Evolutionary conservation across 176 grass and related monocot species (phyloP), one percentile per base, ranked within the genome.

Genomic region (Lolium multiflorum): DNA sequence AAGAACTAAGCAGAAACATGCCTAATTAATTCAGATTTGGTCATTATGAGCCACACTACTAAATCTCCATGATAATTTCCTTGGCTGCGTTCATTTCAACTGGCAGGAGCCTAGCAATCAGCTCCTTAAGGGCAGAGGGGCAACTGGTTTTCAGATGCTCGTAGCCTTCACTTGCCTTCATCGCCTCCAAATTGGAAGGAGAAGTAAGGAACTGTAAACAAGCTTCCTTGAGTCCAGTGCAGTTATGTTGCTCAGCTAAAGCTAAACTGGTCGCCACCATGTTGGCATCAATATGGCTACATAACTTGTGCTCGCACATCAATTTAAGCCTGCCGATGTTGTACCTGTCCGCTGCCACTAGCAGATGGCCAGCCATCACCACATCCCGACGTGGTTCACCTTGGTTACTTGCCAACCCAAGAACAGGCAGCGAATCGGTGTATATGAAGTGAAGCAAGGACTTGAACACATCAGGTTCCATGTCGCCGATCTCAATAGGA

Each of bases 261-360:
- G 60, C 73, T 48, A 86, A 25, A 20, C 15, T 65, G 9, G 43
- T 41, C 1, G 73, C 69, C 25, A 79, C 38, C 37, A 17, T 80
- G 38, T 71, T 44, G 9, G 38, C 35, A 21, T 71, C 84, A 37
- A 80, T 59, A 28, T 77, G 56, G 15, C 12, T 64, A 13, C 71
- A 64, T 12, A 84, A 74, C 50, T 73, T 82, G 41, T 76, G 61
- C 51, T 90, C 84, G 18, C 89, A 90, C 20, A 90, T 78, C 71
- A 78, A 26, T 12, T 87, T 91, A 25, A 91, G 65, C 11, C 89
- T 86, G 18, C 87, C 63, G 3, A 91, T 3, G 18, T 54, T 41
- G 60, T 91, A 87, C 41, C 89, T 74, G 37, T 91, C 89, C 0
- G 89, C 89, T 2, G 89, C 89, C 58, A 78, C 84, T 9, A 91